These are phyloP conservation scores for Adiantum capillusveneris DNA, from an alignment of 75 land plant genomes.

Conservation along the genomic window DNA sequence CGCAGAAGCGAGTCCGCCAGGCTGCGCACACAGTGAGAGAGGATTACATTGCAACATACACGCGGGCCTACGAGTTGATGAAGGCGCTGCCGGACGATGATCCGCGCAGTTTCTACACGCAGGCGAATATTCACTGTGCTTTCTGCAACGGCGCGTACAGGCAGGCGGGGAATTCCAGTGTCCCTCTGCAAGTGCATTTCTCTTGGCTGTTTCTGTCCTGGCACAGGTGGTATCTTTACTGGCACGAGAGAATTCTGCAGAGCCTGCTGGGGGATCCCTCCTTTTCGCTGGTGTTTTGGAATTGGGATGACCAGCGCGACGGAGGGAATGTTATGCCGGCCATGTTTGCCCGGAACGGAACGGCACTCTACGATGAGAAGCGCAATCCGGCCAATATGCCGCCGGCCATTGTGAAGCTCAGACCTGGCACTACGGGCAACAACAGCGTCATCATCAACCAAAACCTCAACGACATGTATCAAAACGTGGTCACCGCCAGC, in stretches of 20 bases:
- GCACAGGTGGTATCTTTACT: slow-evolving; percentile 11
- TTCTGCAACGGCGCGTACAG: too few species aligned
- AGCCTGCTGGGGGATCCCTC: slow-evolving; percentile 31
- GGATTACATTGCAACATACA: slow-evolving; percentile 11
- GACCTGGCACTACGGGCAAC: background rate
- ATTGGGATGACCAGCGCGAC: slow-evolving; percentile 33
- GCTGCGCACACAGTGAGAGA: background rate
- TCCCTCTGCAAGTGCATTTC: too few species aligned
- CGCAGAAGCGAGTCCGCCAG: background rate
- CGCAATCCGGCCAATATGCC: slow-evolving; percentile 5
- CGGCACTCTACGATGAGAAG: background rate
- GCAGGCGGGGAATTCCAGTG: too few species aligned
- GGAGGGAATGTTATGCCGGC: slow-evolving; percentile 15
- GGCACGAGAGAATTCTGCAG: slow-evolving; percentile 22
- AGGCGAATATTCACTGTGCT: too few species aligned
- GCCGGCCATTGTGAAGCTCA: background rate
- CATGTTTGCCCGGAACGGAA: slow-evolving; percentile 1
- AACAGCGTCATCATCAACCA: background rate
- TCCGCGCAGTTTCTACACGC: too few species aligned
- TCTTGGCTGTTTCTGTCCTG: slow-evolving; percentile 35
- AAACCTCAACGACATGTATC: background rate
- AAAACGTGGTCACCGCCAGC: background rate
- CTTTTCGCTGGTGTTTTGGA: slow-evolving; percentile 24
- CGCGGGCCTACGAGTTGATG: slow-evolving; percentile 26
- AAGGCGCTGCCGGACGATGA: too few species aligned